Evolutionary conservation across 208 protist genomes (phyloP), one percentile per base, ranked within the genome.

Genomic region (Angomonas deanei): DNA sequence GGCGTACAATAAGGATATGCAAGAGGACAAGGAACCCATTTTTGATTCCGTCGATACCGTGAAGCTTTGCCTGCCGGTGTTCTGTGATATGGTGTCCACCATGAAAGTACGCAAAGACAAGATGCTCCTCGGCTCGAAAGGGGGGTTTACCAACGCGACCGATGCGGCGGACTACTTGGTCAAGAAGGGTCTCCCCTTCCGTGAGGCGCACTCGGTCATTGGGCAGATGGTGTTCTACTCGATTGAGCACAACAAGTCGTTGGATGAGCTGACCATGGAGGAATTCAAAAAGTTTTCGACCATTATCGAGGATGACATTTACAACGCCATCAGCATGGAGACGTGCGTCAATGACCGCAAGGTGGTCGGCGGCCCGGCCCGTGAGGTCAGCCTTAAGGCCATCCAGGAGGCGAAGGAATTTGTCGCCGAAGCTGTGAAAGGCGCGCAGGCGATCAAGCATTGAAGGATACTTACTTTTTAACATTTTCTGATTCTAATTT

Each of bases 1-100:
- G 17, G 67, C 67, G n/a, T 72, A 72, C 61, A 72, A 72, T 59
- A 72, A 72, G 49, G 67, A 72, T 27, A 72, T 72, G 67, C 67
- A 72, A 61, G 67, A 72, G 61, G 67, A 72, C 55, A 72, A 72
- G 67, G 67, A 72, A 53, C 54, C 67, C 30, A 72, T 72, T 48
- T 72, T 72, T 26, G 67, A 72, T 36, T 26, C 67, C 23, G 42
- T 72, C 32, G 67, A 72, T 53, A 72, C 67, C 33, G 67, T 72
- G 47, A 66, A 66, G 67, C 55, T 72, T 11, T 72, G 67, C 60
- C 19, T 72, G 46, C 67, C 67, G 3, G 67, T 72, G 17, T 72
- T 72, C 61, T 72, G 67, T 59, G 67, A 72, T 47, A 72, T 72
- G 67, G 57, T 72, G 19, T 49, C 60, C 23, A 72, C 67, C 10